phyloP scores from a whole-genome alignment of 768 basidiomycete species.

The Auricularia cornea region DNA sequence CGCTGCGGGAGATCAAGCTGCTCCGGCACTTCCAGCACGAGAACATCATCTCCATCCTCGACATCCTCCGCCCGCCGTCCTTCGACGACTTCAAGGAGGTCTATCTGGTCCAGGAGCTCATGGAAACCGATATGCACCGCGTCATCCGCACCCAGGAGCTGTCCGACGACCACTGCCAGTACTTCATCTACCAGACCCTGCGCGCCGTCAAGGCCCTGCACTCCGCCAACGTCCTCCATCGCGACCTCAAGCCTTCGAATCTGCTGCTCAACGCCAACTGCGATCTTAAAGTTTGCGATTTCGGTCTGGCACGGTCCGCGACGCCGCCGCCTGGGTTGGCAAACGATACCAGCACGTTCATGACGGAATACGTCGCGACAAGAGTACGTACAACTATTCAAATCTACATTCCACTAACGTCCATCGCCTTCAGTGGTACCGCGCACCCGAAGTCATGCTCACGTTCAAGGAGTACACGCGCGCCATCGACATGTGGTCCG shows the following conservation, averaged over 20 bases:
- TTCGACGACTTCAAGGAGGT: constrained; percentile 79
- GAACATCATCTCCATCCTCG: constrained; percentile 72
- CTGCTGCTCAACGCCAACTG: constrained; percentile 83
- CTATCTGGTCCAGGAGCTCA: constrained; percentile 76
- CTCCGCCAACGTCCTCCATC: constrained; percentile 72
- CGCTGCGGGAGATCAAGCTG: constrained; percentile 88
- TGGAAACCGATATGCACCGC: constrained; percentile 89
- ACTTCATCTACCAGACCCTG: constrained; percentile 93
- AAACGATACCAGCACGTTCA: constrained; percentile 50
- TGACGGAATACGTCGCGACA: constrained; percentile 1
- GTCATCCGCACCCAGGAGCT: constrained; percentile 93
- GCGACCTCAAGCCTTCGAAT: constrained; percentile 81
- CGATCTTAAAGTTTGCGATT: constrained; percentile 84
- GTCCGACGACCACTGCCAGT: constrained; percentile 92
- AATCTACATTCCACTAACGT: background rate
- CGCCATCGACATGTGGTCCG: constrained; percentile 76
- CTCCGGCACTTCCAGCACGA: constrained; percentile 86
- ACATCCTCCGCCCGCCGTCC: constrained; percentile 75
- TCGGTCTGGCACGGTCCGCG: constrained; percentile 68
- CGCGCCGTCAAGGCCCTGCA: constrained; percentile 86
- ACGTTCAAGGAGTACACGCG: constrained; percentile 94
- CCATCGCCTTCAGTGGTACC: constrained; percentile 64
- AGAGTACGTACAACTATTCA: constrained; percentile 33
- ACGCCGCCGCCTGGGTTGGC: constrained; percentile 36
- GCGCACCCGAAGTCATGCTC: constrained; percentile 97